These are phyloP conservation scores for Allium cepa DNA, from an alignment of 106 monocot genomes.

Conservation along the genomic window DNA sequence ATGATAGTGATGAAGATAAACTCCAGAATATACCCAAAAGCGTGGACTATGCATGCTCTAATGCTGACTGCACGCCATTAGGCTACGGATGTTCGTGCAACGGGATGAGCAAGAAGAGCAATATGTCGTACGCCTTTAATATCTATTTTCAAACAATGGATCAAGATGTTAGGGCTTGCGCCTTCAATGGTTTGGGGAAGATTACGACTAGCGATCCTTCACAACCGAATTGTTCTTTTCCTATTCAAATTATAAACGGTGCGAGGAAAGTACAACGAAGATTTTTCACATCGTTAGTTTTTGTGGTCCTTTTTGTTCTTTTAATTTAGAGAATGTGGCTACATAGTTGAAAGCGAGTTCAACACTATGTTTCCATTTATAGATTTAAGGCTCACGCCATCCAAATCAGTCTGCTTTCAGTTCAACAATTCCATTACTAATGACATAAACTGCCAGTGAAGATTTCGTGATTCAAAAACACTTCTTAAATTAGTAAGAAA, in stretches of 20 bases:
- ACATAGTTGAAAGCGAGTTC: too few species aligned
- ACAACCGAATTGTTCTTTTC: constrained; percentile 26
- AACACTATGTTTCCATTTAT: too few species aligned
- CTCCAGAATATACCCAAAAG: constrained; percentile 6
- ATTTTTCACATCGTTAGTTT: not conserved
- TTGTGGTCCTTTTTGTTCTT: too few species aligned
- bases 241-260: constrained; percentile 11
- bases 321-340: too few species aligned
- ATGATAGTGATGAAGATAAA: constrained; percentile 3
- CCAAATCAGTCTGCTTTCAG: too few species aligned
- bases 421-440: too few species aligned
- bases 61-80: constrained; percentile 32
- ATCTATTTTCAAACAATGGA: constrained; percentile 43
- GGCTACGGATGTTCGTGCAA: constrained; percentile 23
- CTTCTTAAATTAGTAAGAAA: too few species aligned
- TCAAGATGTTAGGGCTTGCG: constrained; percentile 31
- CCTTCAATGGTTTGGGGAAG: constrained; percentile 33
- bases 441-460: too few species aligned
- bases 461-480: too few species aligned
- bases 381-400: too few species aligned
- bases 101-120: constrained; percentile 26
- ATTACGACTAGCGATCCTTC: constrained; percentile 25
- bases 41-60: constrained; percentile 26
- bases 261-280: constrained; percentile 6
- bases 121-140: constrained; percentile 51